Evolutionary conservation across 257 asterid species (phyloP), one percentile per base, ranked within the genome.

Genomic region (Ocimum tenuiflorum): DNA sequence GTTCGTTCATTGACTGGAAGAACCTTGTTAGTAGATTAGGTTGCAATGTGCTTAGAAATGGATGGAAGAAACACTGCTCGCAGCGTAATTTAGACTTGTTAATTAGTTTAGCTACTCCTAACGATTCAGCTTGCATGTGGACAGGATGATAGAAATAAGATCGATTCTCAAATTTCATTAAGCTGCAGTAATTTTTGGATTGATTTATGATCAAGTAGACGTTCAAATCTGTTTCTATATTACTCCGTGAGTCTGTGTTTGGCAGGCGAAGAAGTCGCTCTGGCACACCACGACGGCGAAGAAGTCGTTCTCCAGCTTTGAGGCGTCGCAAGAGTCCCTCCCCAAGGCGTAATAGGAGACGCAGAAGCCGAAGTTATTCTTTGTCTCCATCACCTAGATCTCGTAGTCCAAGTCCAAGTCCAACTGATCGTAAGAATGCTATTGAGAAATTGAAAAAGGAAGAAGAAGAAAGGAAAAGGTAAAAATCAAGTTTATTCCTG

Each of bases 391-490:
- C 78, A 27, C 74, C 87, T 19, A 79, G 76, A 68, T 80, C 94
- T 52, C 87, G 64, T 39, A 83, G 85, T 73, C 87, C 91, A 6
- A 81, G 80, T 71, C 67, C 80, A 55, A 67, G 82, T 0, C 74
- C 88, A 17, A 65, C 77, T 39, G 92, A 84, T 36, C 78, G 60
- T 22, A 86, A 84, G 76, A 70, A n/a, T 77, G 88, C 89, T 31
- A 72, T 49, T 10, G 88, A 78, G 48, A 84, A 81, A 67, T 45
- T 85, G 70, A 83, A 65, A 64, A 85, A 66, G 79, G 95, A 86
- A 57, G 98, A 85, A 78, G 91, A 87, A 78, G 88, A 81, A 71
- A 85, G 41, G 88, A 80, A 79, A 79, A 78, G 95, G 96, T 91
- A 68, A 51, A 20, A 19, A 38, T 33, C 22, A 23, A 47, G 52